phyloP scores from a whole-genome alignment of 2,329 filamentous ascomycete species.

The Coniochaeta sp. region DNA sequence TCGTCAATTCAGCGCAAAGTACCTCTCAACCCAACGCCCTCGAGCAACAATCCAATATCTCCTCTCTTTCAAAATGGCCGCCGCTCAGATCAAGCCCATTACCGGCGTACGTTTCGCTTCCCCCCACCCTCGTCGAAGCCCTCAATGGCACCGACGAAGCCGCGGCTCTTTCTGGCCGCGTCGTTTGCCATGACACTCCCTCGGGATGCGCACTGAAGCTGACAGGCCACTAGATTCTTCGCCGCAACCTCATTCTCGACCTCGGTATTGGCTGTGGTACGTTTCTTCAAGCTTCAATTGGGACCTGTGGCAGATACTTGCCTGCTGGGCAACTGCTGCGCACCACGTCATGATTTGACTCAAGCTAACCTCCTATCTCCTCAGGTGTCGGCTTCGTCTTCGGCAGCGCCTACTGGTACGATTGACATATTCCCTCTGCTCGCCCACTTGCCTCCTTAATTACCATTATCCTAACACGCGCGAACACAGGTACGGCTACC shows the following conservation, averaged over 20 bases:
- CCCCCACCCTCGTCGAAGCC: constrained; percentile 1
- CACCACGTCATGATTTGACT: background rate
- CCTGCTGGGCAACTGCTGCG: background rate
- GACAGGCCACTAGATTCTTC: constrained; percentile 46
- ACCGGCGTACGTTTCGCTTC: constrained; percentile 45
- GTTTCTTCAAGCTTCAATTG: constrained; percentile 17
- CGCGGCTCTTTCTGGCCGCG: constrained; percentile 4
- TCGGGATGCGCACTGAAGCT: constrained; percentile 13
- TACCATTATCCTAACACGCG: background rate
- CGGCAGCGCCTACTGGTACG: constrained; percentile 53
- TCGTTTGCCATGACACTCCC: background rate
- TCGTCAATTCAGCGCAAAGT: constrained; percentile 1
- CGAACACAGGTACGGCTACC: constrained; percentile 55
- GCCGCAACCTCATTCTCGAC: constrained; percentile 51
- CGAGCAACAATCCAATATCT: background rate
- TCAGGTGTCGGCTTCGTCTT: constrained; percentile 47
- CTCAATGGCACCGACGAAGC: constrained; percentile 10
- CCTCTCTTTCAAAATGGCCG: constrained; percentile 32
- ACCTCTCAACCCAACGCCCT: constrained; percentile 2
- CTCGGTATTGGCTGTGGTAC: constrained; percentile 49
- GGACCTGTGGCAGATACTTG: background rate
- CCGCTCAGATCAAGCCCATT: constrained; percentile 38
- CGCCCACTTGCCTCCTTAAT: background rate
- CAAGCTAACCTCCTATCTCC: constrained; percentile 24
- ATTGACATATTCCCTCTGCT: constrained; percentile 1